Evolutionary conservation across 352 stramenopile species (phyloP).

Genomic region (Pythium brassicae): DNA sequence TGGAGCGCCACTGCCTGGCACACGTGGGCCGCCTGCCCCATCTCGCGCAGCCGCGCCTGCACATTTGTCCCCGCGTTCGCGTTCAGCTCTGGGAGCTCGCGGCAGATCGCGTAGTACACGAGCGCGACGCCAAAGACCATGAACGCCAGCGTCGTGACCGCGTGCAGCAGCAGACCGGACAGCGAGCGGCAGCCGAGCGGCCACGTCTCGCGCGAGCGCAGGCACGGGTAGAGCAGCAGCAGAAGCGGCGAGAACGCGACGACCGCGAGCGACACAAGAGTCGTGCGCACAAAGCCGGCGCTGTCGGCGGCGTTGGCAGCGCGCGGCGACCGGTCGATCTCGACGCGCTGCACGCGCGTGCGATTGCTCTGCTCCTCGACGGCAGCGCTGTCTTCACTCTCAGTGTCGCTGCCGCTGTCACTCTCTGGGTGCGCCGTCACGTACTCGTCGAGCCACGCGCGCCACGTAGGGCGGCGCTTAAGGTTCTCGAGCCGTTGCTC

Average conservation of each 20-base stretch:
- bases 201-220: constrained; percentile 65
- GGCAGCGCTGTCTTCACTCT: constrained; percentile 28
- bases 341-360: background rate
- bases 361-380: constrained; percentile 2
- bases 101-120: constrained; percentile 60
- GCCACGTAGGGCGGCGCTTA: constrained; percentile 65
- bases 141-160: constrained; percentile 43
- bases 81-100: constrained; percentile 46
- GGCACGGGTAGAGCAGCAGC: constrained; percentile 43
- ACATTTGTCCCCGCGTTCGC: constrained; percentile 35
- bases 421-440: constrained; percentile 44
- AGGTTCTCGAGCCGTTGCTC: constrained; percentile 84
- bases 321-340: constrained; percentile 10
- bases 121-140: constrained; percentile 37
- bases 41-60: constrained; percentile 31
- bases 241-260: constrained; percentile 55
- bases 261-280: constrained; percentile 48
- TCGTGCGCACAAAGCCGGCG: constrained; percentile 42
- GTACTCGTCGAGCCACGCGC: constrained; percentile 69
- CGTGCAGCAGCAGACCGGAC: constrained; percentile 35
- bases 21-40: constrained; percentile 24
- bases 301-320: background rate
- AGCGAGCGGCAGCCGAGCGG: constrained; percentile 60
- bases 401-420: constrained; percentile 31
- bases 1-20: constrained; percentile 43